Evolutionary conservation across 768 basidiomycete species (phyloP).

Genomic region (Multifurca ochricompacta): DNA sequence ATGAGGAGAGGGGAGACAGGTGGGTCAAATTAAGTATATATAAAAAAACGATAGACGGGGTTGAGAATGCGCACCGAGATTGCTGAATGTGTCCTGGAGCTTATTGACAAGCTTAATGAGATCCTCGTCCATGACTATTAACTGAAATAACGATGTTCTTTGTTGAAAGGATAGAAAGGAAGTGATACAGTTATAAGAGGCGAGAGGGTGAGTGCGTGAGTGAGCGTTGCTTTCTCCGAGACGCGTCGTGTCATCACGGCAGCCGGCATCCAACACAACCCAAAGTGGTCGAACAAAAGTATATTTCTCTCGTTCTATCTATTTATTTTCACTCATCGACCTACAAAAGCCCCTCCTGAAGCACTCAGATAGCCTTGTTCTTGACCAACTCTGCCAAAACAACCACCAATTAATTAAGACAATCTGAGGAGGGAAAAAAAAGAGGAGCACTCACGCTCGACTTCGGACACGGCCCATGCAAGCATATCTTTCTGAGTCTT

Average conservation of each 20-base stretch:
- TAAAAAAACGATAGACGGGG: too few relatives aligned
- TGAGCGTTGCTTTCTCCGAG: too few relatives aligned
- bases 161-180: too few relatives aligned
- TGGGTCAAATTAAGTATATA: too few relatives aligned
- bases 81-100: slow-evolving; percentile 88
- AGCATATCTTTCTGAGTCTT: slow-evolving; percentile 86
- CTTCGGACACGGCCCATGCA: slow-evolving; percentile 68
- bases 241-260: slow-evolving; percentile 17
- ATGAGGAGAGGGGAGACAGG: slow-evolving; percentile 11
- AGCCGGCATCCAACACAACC: too few relatives aligned
- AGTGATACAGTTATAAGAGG: too few relatives aligned
- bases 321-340: slow-evolving; percentile 7
- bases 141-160: too few relatives aligned
- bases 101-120: slow-evolving; percentile 92
- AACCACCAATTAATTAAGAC: background rate
- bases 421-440: background rate
- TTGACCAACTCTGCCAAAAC: slow-evolving; percentile 81
- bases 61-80: slow-evolving; percentile 69
- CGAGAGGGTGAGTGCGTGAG: too few relatives aligned
- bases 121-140: slow-evolving; percentile 76
- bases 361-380: slow-evolving; percentile 78
- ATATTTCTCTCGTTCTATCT: slow-evolving; percentile 17
- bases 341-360: background rate
- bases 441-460: slow-evolving; percentile 70
- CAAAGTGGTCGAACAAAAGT: slow-evolving; percentile 12